Conservation (phyloP, 805 yeast species). For the Metschnikowia aberdeeniae region DNA sequence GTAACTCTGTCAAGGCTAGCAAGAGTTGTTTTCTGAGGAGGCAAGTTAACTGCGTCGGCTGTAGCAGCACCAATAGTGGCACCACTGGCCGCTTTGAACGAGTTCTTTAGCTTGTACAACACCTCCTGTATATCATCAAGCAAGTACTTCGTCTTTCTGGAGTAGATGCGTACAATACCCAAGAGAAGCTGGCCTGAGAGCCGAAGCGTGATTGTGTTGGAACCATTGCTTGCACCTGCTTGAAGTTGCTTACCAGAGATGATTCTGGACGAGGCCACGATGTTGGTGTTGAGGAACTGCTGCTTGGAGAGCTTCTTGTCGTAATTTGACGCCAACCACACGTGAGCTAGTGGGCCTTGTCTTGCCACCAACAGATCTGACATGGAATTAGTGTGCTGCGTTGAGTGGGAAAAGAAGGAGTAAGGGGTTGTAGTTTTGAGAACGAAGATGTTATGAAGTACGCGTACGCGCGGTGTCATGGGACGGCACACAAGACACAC, state of each 20-base stretch:
- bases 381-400: slow-evolving; percentile 5
- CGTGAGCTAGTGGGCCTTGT: slow-evolving; percentile 82
- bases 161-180: slow-evolving; percentile 84
- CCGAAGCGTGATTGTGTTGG: slow-evolving; percentile 64
- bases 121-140: slow-evolving; percentile 77
- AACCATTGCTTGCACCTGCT: slow-evolving; percentile 10
- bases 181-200: slow-evolving; percentile 80
- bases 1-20: slow-evolving; percentile 57
- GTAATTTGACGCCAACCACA: slow-evolving; percentile 90
- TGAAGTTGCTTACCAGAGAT: slow-evolving; percentile 59
- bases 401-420: background rate
- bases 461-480: slow-evolving; percentile 6
- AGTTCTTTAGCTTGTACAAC: slow-evolving; percentile 62
- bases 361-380: slow-evolving; percentile 40
- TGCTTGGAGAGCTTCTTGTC: slow-evolving; percentile 71
- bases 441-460: slow-evolving; percentile 2
- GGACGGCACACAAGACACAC: background rate
- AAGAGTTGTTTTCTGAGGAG: slow-evolving; percentile 57
- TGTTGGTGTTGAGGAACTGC: slow-evolving; percentile 68
- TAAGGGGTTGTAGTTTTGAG: background rate
- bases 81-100: slow-evolving; percentile 48
- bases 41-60: slow-evolving; percentile 49
- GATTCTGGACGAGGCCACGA: slow-evolving; percentile 46
- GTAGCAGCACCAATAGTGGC: slow-evolving; percentile 22
- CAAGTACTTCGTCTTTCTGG: slow-evolving; percentile 77